Conservation (phyloP, 768 basidiomycete genomes). For the Phanerochaete carnosa region DNA sequence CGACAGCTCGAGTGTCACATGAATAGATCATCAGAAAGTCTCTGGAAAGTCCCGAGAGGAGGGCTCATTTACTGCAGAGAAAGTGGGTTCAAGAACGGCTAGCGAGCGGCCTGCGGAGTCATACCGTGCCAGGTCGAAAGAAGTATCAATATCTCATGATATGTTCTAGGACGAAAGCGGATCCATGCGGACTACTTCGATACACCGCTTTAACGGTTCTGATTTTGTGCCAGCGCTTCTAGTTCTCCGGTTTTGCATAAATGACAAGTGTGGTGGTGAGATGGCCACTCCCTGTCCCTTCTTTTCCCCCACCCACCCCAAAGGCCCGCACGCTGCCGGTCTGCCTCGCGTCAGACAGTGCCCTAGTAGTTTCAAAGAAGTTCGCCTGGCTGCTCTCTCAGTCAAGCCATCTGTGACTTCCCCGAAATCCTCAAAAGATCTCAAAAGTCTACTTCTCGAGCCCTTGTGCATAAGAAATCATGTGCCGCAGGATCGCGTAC, state of each 20-base stretch:
- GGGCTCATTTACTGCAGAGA: conserved; percentile 6
- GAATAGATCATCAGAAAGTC: conserved; percentile 4
- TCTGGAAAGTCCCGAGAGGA: not conserved
- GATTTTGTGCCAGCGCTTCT: conserved; percentile 16
- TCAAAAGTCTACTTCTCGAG: not conserved
- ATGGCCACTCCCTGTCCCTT: conserved; percentile 7
- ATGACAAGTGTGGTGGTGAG: conserved; percentile 5
- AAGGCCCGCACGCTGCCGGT: not conserved
- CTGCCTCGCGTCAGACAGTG: not conserved
- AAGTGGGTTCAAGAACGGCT: conserved; percentile 12
- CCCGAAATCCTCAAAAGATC: not conserved
- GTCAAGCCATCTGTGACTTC: not conserved
- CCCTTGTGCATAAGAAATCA: conserved; percentile 22
- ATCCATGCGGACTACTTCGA: conserved; percentile 12
- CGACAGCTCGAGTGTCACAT: conserved; percentile 11
- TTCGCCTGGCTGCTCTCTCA: not conserved
- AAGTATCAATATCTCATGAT: conserved; percentile 12
- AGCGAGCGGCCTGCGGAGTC: conserved; percentile 17
- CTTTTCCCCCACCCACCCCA: conserved; percentile 6
- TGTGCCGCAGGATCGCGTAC: conserved; percentile 79
- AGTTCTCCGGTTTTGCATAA: conserved; percentile 15
- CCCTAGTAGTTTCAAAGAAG: not conserved
- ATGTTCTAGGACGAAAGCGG: conserved; percentile 17
- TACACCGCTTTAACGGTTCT: conserved; percentile 15
- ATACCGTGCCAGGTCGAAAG: conserved; percentile 1